phyloP scores from a whole-genome alignment of 129 eudicot genomes.

The Tagetes erecta region DNA sequence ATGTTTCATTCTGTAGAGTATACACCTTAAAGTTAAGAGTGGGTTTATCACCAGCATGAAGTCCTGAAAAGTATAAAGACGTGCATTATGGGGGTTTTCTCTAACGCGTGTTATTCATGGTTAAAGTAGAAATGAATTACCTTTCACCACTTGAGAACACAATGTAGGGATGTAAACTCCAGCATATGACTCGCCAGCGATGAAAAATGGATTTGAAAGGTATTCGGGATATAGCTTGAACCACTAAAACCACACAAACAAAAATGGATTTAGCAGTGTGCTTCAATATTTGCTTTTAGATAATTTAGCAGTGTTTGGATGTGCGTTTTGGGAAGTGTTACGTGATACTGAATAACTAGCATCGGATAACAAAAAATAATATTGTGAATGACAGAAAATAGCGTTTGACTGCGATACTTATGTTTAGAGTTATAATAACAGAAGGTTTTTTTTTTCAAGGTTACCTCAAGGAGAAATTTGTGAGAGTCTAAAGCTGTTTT shows the following conservation, averaged over 20 bases:
- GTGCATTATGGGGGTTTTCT: conserved; percentile 7
- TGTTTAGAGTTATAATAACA: not conserved
- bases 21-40: conserved; percentile 78
- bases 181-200: conserved; percentile 93
- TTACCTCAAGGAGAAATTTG: conserved; percentile 88
- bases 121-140: conserved; percentile 36
- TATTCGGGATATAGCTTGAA: conserved; percentile 83
- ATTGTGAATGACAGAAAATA: no score
- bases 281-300: not conserved
- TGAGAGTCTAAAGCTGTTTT: conserved; percentile 84
- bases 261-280: not conserved
- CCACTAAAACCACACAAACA: conserved; percentile 62
- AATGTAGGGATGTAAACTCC: conserved; percentile 95
- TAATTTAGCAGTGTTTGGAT: not conserved
- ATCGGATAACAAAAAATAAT: no score
- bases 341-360: not conserved
- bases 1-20: not conserved
- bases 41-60: conserved; percentile 87
- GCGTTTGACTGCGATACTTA: no score
- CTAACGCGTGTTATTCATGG: conserved; percentile 14
- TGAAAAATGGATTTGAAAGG: conserved; percentile 75
- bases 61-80: conserved; percentile 48
- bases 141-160: conserved; percentile 71
- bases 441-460: conserved; percentile 5
- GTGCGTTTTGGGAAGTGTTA: not conserved